Percentiles rank a stretch among this genome's conserved stretches.
Evolutionary conservation across 2,329 filamentous ascomycete species (phyloP).

Genomic region (Hymenoscyphus infarciens): DNA sequence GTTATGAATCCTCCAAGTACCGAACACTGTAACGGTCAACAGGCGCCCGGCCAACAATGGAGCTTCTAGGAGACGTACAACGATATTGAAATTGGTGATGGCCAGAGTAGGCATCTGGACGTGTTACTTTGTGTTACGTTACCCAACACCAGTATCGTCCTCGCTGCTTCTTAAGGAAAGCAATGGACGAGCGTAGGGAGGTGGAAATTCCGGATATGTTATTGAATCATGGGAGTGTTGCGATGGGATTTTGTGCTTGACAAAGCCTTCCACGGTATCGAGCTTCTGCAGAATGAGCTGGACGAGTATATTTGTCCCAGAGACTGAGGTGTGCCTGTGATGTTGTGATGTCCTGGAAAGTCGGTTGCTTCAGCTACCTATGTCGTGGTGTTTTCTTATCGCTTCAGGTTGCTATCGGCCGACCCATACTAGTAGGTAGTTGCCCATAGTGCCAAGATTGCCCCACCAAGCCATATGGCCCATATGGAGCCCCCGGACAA

Average conservation of each 20-base stretch:
- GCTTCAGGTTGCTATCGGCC: too few relatives aligned
- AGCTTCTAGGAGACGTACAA: constrained; percentile 25
- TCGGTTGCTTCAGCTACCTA: neutral
- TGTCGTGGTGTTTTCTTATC: too few relatives aligned
- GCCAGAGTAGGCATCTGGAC: constrained; percentile 45
- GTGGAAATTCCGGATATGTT: constrained; percentile 36
- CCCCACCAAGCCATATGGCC: too few relatives aligned
- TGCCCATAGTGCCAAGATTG: too few relatives aligned
- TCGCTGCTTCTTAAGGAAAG: constrained; percentile 36
- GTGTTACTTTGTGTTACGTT: constrained; percentile 25
- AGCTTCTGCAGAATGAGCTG: neutral
- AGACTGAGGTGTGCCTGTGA: neutral
- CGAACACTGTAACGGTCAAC: constrained; percentile 39
- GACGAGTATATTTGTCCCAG: neutral
- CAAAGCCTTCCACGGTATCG: constrained; percentile 5
- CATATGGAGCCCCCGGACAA: too few relatives aligned
- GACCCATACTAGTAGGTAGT: too few relatives aligned
- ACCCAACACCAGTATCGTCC: constrained; percentile 41
- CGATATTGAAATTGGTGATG: constrained; percentile 51
- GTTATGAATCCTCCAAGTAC: constrained; percentile 84
- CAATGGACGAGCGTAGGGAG: constrained; percentile 32
- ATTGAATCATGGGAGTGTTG: constrained; percentile 42
- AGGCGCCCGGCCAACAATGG: neutral
- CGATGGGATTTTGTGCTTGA: neutral
- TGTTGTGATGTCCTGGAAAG: neutral